Percentiles rank a stretch among this genome's conserved stretches.
Evolutionary conservation across 2,329 filamentous ascomycete genomes (phyloP).

Genomic region (Amylocarpus encephaloides): DNA sequence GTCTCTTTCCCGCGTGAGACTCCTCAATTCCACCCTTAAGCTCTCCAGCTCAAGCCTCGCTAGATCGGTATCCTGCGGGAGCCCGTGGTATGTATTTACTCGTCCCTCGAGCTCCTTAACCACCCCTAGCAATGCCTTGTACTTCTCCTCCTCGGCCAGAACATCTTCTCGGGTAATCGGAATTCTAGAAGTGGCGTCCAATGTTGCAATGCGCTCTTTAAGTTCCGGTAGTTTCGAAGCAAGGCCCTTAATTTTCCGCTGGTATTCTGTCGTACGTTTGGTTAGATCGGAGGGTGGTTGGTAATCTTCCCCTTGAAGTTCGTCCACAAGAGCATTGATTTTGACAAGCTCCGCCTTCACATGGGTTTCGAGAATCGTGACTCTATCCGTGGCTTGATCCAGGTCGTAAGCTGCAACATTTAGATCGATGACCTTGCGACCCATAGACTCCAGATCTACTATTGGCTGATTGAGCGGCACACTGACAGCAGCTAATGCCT

Average conservation of each 20-base stretch:
- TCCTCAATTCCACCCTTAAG: constrained; percentile 56
- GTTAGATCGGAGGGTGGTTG: constrained; percentile 52
- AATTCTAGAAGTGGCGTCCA: constrained; percentile 23
- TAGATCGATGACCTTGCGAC: constrained; percentile 47
- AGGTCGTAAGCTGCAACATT: constrained; percentile 46
- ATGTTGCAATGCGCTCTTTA: constrained; percentile 44
- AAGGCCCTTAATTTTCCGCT: constrained; percentile 63
- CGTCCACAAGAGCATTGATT: constrained; percentile 36
- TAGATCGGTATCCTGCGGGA: constrained; percentile 64
- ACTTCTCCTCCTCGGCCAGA: constrained; percentile 49
- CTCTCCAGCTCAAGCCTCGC: constrained; percentile 66
- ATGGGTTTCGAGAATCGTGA: constrained; percentile 50
- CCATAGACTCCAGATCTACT: constrained; percentile 41
- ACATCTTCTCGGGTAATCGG: constrained; percentile 50
- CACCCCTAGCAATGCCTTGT: constrained; percentile 48
- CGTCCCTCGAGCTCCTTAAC: constrained; percentile 57
- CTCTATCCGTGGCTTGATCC: constrained; percentile 49
- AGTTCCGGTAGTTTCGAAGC: constrained; percentile 63
- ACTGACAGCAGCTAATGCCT: constrained; percentile 51
- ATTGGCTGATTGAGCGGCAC: constrained; percentile 38
- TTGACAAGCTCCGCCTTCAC: constrained; percentile 44
- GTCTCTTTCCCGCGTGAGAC: constrained; percentile 59
- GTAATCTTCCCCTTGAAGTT: constrained; percentile 42
- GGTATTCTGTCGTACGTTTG: constrained; percentile 67
- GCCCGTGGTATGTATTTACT: constrained; percentile 59